Conservation (phyloP, 2,329 filamentous ascomycete genomes). For the Rutstroemia sp. region DNA sequence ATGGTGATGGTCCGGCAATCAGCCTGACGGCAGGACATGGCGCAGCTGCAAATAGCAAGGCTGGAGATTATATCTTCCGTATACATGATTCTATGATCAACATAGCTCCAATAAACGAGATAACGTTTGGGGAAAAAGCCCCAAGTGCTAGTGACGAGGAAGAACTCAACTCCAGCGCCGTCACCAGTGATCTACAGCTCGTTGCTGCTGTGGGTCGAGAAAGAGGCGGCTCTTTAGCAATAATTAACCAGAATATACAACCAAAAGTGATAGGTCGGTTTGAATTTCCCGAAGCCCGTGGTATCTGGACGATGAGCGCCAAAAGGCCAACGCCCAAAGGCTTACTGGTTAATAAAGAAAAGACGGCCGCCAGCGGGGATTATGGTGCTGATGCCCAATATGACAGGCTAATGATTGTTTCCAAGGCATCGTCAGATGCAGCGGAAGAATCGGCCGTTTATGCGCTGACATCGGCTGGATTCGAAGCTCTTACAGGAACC, state of each 20-base stretch:
- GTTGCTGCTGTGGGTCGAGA: conserved; percentile 56
- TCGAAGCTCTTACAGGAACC: conserved; percentile 70
- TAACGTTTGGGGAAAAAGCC: conserved; percentile 58
- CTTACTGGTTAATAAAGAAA: conserved; percentile 39
- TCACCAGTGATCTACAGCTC: conserved; percentile 50
- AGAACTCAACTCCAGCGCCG: conserved; percentile 37
- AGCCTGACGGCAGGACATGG: conserved; percentile 30
- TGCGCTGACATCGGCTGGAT: conserved; percentile 61
- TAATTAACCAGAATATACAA: conserved; percentile 71
- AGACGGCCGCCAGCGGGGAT: conserved; percentile 42
- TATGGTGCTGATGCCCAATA: conserved; percentile 54
- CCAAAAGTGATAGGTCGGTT: conserved; percentile 64
- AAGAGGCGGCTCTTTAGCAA: conserved; percentile 61
- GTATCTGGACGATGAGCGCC: conserved; percentile 73
- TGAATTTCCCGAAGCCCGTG: conserved; percentile 64
- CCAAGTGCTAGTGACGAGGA: conserved; percentile 39
- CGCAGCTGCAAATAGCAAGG: conserved; percentile 35
- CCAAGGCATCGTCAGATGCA: conserved; percentile 55
- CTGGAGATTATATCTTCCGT: conserved; percentile 63
- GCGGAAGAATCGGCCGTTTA: conserved; percentile 76
- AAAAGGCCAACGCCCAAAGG: conserved; percentile 59
- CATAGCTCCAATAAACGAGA: conserved; percentile 70
- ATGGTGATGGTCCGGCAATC: conserved; percentile 47
- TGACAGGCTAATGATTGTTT: conserved; percentile 77
- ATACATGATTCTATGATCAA: conserved; percentile 71